These are phyloP conservation scores for Didymella sp. DNA, from an alignment of 2,329 filamentous ascomycete species.

Conservation along the genomic window DNA sequence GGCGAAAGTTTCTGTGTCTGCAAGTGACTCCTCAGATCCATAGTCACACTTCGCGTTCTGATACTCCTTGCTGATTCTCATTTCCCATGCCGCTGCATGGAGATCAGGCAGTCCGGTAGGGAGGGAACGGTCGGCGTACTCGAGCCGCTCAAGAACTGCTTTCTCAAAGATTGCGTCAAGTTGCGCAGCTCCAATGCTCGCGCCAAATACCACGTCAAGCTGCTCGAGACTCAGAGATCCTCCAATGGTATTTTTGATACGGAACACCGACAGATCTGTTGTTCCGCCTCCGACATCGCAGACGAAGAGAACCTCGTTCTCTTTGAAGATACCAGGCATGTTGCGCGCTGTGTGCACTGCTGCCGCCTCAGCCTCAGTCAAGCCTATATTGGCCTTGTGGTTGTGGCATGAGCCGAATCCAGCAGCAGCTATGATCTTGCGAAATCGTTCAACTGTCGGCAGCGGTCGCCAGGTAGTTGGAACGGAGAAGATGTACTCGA, in stretches of 20 bases:
- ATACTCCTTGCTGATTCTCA: conserved; percentile 48
- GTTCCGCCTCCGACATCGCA: conserved; percentile 62
- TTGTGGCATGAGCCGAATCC: conserved; percentile 56
- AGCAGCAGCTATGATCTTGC: conserved; percentile 55
- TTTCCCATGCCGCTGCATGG: conserved; percentile 34
- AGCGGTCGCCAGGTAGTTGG: conserved; percentile 64
- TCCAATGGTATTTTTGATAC: conserved; percentile 31
- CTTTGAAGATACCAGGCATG: conserved; percentile 18
- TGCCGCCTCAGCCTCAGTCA: conserved; percentile 63
- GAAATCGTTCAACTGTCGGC: conserved; percentile 60
- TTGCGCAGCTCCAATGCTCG: conserved; percentile 47
- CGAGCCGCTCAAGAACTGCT: conserved; percentile 29
- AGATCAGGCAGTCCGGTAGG: conserved; percentile 26
- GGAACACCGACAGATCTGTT: conserved; percentile 50
- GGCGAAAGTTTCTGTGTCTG: conserved; percentile 38
- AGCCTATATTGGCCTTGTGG: conserved; percentile 54
- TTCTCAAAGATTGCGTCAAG: conserved; percentile 40
- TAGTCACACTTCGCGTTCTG: conserved; percentile 45
- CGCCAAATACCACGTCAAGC: conserved; percentile 47
- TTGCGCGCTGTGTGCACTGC: conserved; percentile 56
- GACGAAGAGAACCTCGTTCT: conserved; percentile 56
- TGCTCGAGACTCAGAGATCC: conserved; percentile 36
- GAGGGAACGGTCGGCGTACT: conserved; percentile 24
- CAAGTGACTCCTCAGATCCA: conserved; percentile 37
- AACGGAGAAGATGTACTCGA: conserved; percentile 64